Conservation (phyloP, 2,329 filamentous ascomycete genomes). For the Magnaporthiopsis incrustans region DNA sequence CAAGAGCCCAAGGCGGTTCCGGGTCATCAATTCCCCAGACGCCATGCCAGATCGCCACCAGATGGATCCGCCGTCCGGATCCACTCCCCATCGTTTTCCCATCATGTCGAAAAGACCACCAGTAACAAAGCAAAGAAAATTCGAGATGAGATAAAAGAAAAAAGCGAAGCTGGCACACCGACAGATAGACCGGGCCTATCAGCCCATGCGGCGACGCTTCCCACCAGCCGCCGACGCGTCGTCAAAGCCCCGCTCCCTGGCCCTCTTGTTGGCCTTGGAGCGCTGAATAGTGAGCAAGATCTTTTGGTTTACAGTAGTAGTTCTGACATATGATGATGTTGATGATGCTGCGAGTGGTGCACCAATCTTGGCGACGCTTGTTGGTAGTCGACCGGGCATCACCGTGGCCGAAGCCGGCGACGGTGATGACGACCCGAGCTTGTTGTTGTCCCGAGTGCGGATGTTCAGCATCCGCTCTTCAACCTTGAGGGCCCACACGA, state of each 20-base stretch:
- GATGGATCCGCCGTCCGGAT: background rate
- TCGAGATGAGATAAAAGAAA: background rate
- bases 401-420: background rate
- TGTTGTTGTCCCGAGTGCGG: slow-evolving; percentile 5
- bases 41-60: background rate
- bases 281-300: slow-evolving; percentile 16
- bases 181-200: background rate
- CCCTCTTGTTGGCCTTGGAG: slow-evolving; percentile 13
- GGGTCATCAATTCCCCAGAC: background rate
- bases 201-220: background rate
- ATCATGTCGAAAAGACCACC: background rate
- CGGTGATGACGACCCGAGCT: background rate
- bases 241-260: background rate
- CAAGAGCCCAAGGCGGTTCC: background rate
- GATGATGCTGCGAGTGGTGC: slow-evolving; percentile 10
- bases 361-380: slow-evolving; percentile 13
- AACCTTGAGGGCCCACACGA: slow-evolving; percentile 37
- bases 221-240: background rate
- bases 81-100: background rate
- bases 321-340: background rate
- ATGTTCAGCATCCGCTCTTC: slow-evolving; percentile 30
- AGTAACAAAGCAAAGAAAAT: background rate
- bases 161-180: background rate
- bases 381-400: background rate
- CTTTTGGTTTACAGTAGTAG: slow-evolving; percentile 7